phyloP scores from a whole-genome alignment of 2,329 filamentous ascomycete species.

The Fusarium proliferatum region DNA sequence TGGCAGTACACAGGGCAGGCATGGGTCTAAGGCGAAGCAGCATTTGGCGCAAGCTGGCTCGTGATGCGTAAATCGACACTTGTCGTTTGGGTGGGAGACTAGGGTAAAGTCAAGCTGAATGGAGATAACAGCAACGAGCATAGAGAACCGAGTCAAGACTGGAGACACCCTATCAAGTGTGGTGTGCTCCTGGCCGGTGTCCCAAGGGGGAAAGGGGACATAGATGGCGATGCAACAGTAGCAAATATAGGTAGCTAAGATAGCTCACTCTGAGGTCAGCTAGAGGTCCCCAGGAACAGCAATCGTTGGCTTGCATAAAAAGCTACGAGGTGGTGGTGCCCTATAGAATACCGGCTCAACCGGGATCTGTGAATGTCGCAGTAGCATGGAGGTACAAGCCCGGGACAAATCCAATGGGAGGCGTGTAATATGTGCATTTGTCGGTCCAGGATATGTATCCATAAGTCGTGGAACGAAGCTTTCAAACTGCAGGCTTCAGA shows the following conservation, averaged over 20 bases:
- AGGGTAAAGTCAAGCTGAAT: conserved; percentile 19
- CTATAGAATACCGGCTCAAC: conserved; percentile 21
- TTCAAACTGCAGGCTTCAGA: conserved; percentile 2
- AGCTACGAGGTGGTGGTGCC: conserved; percentile 21
- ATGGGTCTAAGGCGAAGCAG: conserved; percentile 39
- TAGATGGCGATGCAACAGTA: conserved; percentile 24
- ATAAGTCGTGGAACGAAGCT: conserved; percentile 11
- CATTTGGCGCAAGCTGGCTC: conserved; percentile 37
- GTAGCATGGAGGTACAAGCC: conserved; percentile 14
- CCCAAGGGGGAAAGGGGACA: conserved; percentile 33
- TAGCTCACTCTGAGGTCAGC: conserved; percentile 12
- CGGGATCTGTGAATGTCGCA: conserved; percentile 13
- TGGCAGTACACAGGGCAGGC: conserved; percentile 6
- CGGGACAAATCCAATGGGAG: conserved; percentile 5
- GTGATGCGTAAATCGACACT: conserved; percentile 39
- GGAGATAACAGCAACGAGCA: conserved; percentile 13
- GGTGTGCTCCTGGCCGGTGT: conserved; percentile 38
- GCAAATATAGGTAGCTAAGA: conserved; percentile 16
- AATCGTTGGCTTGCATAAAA: conserved; percentile 33
- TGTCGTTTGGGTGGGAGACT: conserved; percentile 22
- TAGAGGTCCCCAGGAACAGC: conserved; percentile 27
- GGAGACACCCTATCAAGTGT: conserved; percentile 15
- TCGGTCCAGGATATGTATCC: not conserved
- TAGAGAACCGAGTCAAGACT: conserved; percentile 28
- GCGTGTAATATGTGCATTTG: conserved; percentile 8